Evolutionary conservation across 179 eudicot species (phyloP).

Genomic region (Silene vulgaris): DNA sequence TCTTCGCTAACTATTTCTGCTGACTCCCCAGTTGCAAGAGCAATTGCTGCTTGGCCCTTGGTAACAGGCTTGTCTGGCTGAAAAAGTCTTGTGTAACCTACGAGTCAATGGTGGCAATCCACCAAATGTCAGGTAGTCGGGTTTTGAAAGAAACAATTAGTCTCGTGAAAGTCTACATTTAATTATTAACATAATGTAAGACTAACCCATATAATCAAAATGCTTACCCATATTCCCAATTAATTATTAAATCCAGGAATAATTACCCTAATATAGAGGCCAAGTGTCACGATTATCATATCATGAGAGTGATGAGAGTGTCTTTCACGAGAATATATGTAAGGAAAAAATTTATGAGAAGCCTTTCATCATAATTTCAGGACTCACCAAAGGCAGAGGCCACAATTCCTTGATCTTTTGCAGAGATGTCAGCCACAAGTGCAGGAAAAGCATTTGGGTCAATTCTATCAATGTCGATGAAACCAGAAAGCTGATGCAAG

Average conservation of each 20-base stretch:
- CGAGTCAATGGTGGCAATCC: constrained; percentile 17
- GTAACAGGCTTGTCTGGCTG: constrained; percentile 96
- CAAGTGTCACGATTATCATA: neutral
- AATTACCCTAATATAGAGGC: too few relatives aligned
- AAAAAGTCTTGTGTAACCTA: constrained; percentile 91
- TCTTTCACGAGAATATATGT: neutral
- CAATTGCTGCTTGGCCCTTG: constrained; percentile 95
- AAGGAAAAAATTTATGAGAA: neutral
- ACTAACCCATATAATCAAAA: too few relatives aligned
- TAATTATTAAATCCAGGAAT: too few relatives aligned
- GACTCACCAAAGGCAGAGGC: constrained; percentile 88
- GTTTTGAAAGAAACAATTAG: too few relatives aligned
- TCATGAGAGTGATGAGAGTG: neutral
- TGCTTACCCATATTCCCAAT: too few relatives aligned
- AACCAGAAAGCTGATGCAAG: constrained; percentile 74
- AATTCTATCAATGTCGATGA: constrained; percentile 81
- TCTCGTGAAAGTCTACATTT: too few relatives aligned
- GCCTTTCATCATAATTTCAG: constrained; percentile 8
- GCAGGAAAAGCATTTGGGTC: constrained; percentile 95
- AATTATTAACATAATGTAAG: too few relatives aligned
- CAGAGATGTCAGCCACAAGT: constrained; percentile 71
- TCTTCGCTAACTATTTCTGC: constrained; percentile 84
- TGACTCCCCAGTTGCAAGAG: constrained; percentile 85
- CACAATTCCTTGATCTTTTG: constrained; percentile 81
- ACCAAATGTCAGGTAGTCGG: constrained; percentile 11